Base-by-base conservation (phyloP, 2,329 filamentous ascomycete species). In the Trichoderma harzianum region DNA sequence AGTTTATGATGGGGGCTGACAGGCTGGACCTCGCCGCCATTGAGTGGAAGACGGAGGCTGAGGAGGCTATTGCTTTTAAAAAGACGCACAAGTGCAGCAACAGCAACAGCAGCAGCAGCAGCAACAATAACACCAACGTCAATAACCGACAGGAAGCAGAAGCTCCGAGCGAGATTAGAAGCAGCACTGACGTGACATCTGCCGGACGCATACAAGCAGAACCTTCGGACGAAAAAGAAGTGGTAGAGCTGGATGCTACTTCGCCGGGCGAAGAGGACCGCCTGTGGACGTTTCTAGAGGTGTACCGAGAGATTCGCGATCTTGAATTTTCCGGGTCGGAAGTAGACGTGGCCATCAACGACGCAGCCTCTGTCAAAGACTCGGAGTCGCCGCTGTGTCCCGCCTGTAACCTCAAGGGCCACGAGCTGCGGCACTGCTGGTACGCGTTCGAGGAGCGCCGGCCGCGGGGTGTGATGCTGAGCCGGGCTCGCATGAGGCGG, bases 381-480 rank as follows among this genome's bases (percentile, higher is more conserved):
- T 51, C 39, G 14, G 68, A 70, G 7, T 70, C 68, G 7, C 68
- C 68, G 30, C 24, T 57, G 16, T 72, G 70, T 58, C 64, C 63
- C 14, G 70, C 64, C 43, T 72, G 70, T 32, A 60, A 66, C n/a
- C 51, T 72, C 36, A 62, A 51, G 26, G 64, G 64, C 39, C 70
- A 72, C 32, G 64, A 67, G 63, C 70, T 72, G 51, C 63, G 64
- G 3, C 60, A 72, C 57, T 72, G 70, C 64, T 72, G 70, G 70
- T 72, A 72, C 32, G 64, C 61, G 12, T 72, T 72, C 32, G 70
- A 63, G 14, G 70, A 68, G n/a, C 47, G 64, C 5, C 47, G 64
- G 36, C 70, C 70, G 28, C 26, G 43, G 32, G 63, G 70, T 16
- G 63, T 62, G 64, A 28, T 68, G 57, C 58, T 72, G 43, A 72